Conservation (phyloP, 768 basidiomycete genomes). For the Rhodotorula taiwanensis region DNA sequence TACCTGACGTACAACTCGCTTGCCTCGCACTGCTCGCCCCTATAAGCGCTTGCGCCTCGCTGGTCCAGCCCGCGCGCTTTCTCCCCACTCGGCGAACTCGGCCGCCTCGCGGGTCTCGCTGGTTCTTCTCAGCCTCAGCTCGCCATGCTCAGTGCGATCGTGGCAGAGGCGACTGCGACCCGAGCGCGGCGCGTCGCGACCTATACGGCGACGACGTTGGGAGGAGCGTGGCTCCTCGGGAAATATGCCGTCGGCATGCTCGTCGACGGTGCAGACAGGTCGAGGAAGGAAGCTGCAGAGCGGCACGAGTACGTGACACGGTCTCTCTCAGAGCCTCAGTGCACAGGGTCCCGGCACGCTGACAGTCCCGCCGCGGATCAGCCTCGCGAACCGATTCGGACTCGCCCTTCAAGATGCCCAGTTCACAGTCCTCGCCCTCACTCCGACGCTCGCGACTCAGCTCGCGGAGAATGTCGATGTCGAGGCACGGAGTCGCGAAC, state of each 20-base stretch:
- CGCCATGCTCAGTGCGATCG: not conserved
- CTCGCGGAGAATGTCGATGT: constrained; percentile 70
- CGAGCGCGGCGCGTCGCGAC: not conserved
- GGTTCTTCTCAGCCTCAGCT: too few species aligned
- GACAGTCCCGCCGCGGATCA: constrained; percentile 41
- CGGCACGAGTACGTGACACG: not conserved
- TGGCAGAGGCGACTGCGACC: not conserved
- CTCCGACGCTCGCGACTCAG: constrained; percentile 61
- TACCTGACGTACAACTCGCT: too few species aligned
- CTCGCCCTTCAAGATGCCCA: constrained; percentile 70
- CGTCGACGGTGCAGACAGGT: too few species aligned
- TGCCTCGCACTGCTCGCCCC: too few species aligned
- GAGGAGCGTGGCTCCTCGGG: not conserved
- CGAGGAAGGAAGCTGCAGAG: not conserved
- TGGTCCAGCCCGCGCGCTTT: too few species aligned
- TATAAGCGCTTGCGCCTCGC: too few species aligned
- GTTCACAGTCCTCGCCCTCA: constrained; percentile 61
- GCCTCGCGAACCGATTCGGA: constrained; percentile 64
- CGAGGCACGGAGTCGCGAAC: constrained; percentile 58
- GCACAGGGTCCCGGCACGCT: too few species aligned
- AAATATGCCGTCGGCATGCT: too few species aligned
- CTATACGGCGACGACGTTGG: not conserved
- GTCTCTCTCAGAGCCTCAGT: too few species aligned
- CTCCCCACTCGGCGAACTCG: too few species aligned
- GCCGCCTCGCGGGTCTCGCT: too few species aligned